These are phyloP conservation scores for Oxytropis ochrocephala DNA, from an alignment of 306 rosid genomes.

Conservation along the genomic window DNA sequence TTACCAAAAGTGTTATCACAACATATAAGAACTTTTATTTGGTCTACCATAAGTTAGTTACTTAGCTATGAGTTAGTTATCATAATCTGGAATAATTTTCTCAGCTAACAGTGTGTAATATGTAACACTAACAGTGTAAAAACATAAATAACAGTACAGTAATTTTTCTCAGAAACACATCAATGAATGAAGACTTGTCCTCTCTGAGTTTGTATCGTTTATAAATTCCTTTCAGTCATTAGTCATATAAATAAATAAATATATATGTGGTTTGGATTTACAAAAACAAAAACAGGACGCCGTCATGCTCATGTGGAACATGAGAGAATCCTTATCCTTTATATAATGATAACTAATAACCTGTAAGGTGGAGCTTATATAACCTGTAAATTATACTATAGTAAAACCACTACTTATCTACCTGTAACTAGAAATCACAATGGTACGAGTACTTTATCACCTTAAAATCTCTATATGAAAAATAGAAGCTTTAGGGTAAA, in stretches of 20 bases:
- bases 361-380: constrained; percentile 17
- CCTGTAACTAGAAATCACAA: constrained; percentile 31
- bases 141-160: too few relatives aligned
- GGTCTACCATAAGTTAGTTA: too few relatives aligned
- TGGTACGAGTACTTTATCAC: constrained; percentile 21
- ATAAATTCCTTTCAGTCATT: background rate
- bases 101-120: too few relatives aligned
- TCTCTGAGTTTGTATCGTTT: too few relatives aligned
- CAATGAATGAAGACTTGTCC: too few relatives aligned
- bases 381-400: constrained; percentile 24
- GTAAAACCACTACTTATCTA: constrained; percentile 26
- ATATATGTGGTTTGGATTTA: constrained; percentile 16
- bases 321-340: constrained; percentile 6
- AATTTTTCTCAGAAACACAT: too few relatives aligned
- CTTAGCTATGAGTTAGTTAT: too few relatives aligned
- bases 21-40: too few relatives aligned
- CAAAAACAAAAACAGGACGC: constrained; percentile 20
- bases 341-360: background rate
- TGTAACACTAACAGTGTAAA: too few relatives aligned
- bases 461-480: background rate
- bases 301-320: constrained; percentile 17
- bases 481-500: background rate
- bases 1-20: too few relatives aligned
- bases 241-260: background rate
- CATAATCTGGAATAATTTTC: too few relatives aligned